Percentiles rank a stretch among this genome's conserved stretches.
These are phyloP conservation scores for Phytophthora syringae DNA, from an alignment of 352 stramenopile species.

Conservation along the genomic window DNA sequence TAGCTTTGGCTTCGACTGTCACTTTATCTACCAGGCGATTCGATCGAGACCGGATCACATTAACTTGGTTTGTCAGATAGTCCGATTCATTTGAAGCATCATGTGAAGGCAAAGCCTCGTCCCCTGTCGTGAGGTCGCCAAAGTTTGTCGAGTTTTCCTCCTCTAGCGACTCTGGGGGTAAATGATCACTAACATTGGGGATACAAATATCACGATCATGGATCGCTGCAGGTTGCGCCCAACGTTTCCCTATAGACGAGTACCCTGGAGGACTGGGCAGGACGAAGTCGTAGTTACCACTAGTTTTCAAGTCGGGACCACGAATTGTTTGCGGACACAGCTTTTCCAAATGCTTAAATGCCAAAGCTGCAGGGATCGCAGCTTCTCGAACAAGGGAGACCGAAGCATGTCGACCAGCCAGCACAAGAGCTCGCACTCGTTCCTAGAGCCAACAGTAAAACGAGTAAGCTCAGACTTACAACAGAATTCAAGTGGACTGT, in stretches of 20 bases:
- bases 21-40: not conserved
- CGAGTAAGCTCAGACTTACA: not conserved
- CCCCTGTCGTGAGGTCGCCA: slow-evolving; percentile 1
- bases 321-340: slow-evolving; percentile 24
- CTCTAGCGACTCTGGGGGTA: slow-evolving; percentile 1
- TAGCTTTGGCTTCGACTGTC: not conserved
- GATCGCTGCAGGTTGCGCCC: slow-evolving; percentile 10
- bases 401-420: slow-evolving; percentile 56
- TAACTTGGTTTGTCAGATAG: not conserved
- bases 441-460: slow-evolving; percentile 30
- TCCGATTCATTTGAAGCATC: slow-evolving; percentile 7
- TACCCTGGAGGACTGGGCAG: slow-evolving; percentile 21
- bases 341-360: slow-evolving; percentile 53
- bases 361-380: slow-evolving; percentile 40
- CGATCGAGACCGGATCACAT: not conserved
- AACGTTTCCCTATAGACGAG: slow-evolving; percentile 9
- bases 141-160: slow-evolving; percentile 14
- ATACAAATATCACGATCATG: not conserved
- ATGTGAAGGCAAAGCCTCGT: slow-evolving; percentile 23
- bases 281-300: slow-evolving; percentile 28
- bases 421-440: slow-evolving; percentile 45
- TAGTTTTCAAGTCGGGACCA: not conserved
- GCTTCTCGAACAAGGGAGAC: slow-evolving; percentile 63
- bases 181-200: not conserved
- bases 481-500: not conserved